Conservation (phyloP, 176 grass and related monocot genomes). For the Ensete ventricosum region DNA sequence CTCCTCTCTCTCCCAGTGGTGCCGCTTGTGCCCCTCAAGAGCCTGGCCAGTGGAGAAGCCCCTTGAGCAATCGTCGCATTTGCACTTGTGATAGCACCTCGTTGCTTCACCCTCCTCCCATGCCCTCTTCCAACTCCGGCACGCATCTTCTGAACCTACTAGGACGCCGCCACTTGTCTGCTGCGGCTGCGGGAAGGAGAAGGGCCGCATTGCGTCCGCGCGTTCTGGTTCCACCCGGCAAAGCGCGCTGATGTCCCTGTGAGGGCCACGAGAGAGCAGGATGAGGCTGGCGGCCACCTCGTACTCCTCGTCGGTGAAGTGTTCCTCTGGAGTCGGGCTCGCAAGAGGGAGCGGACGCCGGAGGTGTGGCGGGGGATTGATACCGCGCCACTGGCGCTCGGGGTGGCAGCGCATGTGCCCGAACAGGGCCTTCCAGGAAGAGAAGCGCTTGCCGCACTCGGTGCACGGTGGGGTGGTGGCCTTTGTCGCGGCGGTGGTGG, state of each 20-base stretch:
- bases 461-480: slow-evolving; percentile 22
- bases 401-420: slow-evolving; percentile 55
- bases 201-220: neutral
- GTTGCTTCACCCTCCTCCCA: neutral
- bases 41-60: neutral
- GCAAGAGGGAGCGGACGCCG: neutral
- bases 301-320: slow-evolving; percentile 1
- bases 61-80: neutral
- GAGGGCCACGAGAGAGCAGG: slow-evolving; percentile 1
- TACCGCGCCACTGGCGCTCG: slow-evolving; percentile 41
- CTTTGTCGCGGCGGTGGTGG: neutral
- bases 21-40: neutral
- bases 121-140: neutral
- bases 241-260: neutral
- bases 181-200: neutral
- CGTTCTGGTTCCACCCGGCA: neutral
- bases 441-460: slow-evolving; percentile 38
- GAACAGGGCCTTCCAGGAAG: slow-evolving; percentile 36
- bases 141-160: no score
- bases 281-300: slow-evolving; percentile 8
- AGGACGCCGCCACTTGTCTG: neutral
- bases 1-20: neutral
- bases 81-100: neutral
- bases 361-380: slow-evolving; percentile 20
- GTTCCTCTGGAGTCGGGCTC: neutral